These are phyloP conservation scores for Candida manassasensis DNA, from an alignment of 805 yeast genomes.

Conservation along the genomic window DNA sequence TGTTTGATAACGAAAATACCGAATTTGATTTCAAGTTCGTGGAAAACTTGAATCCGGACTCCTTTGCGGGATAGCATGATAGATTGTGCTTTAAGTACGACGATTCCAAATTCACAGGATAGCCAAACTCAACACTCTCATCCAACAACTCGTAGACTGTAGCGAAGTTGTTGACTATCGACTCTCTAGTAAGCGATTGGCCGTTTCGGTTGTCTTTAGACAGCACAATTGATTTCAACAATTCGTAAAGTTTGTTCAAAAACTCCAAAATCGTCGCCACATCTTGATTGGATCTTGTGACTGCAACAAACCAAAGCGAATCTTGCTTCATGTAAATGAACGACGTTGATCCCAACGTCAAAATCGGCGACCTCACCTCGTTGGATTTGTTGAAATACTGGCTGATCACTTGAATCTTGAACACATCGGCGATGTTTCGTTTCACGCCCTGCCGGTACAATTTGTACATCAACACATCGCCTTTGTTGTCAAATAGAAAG, in stretches of 20 bases:
- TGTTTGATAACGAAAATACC: constrained; percentile 11
- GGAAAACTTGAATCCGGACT: constrained; percentile 14
- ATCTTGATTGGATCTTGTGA: constrained; percentile 85
- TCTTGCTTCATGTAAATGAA: constrained; percentile 69
- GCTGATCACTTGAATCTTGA: constrained; percentile 86
- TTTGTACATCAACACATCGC: constrained; percentile 77
- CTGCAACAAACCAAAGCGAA: constrained; percentile 76
- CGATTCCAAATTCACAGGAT: constrained; percentile 61
- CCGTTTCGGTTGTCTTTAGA: constrained; percentile 6
- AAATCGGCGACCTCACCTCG: constrained; percentile 31
- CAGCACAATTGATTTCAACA: constrained; percentile 38
- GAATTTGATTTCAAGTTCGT: constrained; percentile 3
- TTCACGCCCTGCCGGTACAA: constrained; percentile 71
- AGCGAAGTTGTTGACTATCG: constrained; percentile 61
- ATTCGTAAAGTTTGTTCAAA: constrained; percentile 53
- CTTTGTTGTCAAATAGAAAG: constrained; percentile 72
- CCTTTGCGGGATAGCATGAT: constrained; percentile 10
- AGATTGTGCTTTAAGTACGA: constrained; percentile 18
- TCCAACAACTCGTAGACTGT: constrained; percentile 73
- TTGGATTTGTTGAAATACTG: constrained; percentile 24
- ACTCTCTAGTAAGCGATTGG: constrained; percentile 23
- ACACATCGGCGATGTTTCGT: constrained; percentile 77
- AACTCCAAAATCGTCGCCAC: constrained; percentile 78
- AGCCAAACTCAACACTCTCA: constrained; percentile 73
- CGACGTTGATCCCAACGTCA: constrained; percentile 90